These are phyloP conservation scores for Cyclaneusma minus DNA, from an alignment of 2,329 filamentous ascomycete genomes.

Conservation along the genomic window DNA sequence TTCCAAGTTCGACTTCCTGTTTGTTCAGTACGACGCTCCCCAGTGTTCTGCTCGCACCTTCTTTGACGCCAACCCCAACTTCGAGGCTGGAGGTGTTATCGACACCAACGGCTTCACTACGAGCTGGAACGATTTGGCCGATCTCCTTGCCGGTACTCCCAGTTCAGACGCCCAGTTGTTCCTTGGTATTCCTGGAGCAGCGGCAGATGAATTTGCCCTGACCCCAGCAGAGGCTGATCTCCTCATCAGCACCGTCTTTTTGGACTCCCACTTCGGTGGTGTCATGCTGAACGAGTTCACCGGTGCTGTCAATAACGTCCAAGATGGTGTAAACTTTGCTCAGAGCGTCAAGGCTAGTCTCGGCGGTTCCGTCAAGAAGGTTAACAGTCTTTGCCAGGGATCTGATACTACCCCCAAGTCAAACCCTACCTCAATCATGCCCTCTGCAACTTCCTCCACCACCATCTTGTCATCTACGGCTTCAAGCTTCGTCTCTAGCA, in stretches of 20 bases:
- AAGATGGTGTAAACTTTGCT: constrained; percentile 1
- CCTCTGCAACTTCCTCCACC: background rate
- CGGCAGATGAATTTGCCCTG: constrained; percentile 9
- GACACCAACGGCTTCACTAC: constrained; percentile 11
- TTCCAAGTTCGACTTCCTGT: constrained; percentile 16
- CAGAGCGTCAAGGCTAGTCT: constrained; percentile 3
- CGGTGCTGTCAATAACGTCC: constrained; percentile 8
- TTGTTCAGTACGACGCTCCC: constrained; percentile 14
- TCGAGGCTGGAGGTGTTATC: constrained; percentile 1
- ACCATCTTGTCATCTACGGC: background rate
- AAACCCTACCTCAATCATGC: too few species aligned
- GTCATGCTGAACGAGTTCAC: constrained; percentile 20
- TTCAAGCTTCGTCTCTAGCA: too few species aligned
- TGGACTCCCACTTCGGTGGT: constrained; percentile 15
- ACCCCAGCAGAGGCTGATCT: constrained; percentile 9
- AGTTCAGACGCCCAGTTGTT: constrained; percentile 15
- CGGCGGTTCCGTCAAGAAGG: too few species aligned
- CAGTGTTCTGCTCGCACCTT: constrained; percentile 14
- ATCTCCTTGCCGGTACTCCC: constrained; percentile 6
- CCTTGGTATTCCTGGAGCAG: constrained; percentile 14
- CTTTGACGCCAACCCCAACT: constrained; percentile 5
- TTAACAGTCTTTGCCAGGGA: too few species aligned
- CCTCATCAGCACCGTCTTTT: constrained; percentile 11
- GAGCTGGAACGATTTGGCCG: constrained; percentile 10
- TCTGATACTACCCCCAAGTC: too few species aligned